Evolutionary conservation across 805 yeast species (phyloP).

Genomic region (Saturnispora serradocipensis): DNA sequence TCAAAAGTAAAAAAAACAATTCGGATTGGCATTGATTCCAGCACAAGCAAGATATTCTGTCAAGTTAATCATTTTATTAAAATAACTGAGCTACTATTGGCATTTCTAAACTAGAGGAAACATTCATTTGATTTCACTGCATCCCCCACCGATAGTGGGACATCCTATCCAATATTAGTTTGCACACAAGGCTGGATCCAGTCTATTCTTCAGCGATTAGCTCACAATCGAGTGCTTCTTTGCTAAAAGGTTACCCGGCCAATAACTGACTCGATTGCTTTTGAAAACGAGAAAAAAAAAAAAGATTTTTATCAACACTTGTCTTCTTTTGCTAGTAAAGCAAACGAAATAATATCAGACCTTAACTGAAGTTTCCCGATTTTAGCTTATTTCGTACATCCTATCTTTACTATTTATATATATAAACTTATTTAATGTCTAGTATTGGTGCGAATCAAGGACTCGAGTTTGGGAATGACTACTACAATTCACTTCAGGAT

Average conservation of each 20-base stretch:
- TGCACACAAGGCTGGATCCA: too few relatives aligned
- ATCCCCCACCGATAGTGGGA: too few relatives aligned
- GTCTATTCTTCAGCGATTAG: not conserved
- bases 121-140: too few relatives aligned
- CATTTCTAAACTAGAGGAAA: too few relatives aligned
- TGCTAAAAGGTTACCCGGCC: not conserved
- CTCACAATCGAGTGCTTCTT: too few relatives aligned
- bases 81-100: too few relatives aligned
- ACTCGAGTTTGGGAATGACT: slow-evolving; percentile 45
- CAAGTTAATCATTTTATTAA: too few relatives aligned
- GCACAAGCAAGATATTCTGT: too few relatives aligned
- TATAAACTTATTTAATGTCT: not conserved
- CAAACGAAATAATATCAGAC: not conserved
- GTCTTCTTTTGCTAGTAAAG: not conserved
- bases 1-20: too few relatives aligned
- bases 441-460: slow-evolving; percentile 8
- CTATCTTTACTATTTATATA: not conserved
- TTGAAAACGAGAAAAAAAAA: not conserved
- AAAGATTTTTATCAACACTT: not conserved
- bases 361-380: not conserved
- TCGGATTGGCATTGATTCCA: too few relatives aligned
- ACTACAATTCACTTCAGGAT: slow-evolving; percentile 58
- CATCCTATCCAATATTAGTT: too few relatives aligned
- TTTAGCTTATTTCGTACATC: not conserved
- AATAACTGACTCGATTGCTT: not conserved